A percentile compares a stretch with the other conserved stretches of the same genome.
Evolutionary conservation across 1,284 basidiomycete genomes (phyloP).

Genomic region (Irpex rosettiformis): DNA sequence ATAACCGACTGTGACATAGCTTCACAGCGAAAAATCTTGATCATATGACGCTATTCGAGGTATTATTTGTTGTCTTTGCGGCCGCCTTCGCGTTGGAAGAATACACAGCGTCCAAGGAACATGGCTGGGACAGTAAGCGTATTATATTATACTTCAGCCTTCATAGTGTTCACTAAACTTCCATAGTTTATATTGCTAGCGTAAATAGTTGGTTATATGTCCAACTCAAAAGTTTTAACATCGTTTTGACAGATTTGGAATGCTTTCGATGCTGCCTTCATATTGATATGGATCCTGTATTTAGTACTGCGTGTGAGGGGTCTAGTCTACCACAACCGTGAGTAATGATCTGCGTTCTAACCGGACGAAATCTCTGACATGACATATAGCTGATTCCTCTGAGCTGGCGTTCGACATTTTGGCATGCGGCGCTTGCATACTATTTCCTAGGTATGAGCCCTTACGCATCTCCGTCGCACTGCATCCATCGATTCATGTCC

Average conservation of each 20-base stretch:
- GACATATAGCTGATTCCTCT: slow-evolving; percentile 47
- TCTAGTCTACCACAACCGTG: slow-evolving; percentile 54
- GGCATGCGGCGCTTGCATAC: slow-evolving; percentile 81
- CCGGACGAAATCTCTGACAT: background rate
- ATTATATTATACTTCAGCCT: background rate
- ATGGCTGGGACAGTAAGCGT: slow-evolving; percentile 80
- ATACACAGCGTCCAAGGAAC: slow-evolving; percentile 76
- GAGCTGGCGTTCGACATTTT: slow-evolving; percentile 80
- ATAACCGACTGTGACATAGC: background rate
- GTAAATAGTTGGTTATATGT: slow-evolving; percentile 34
- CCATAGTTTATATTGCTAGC: slow-evolving; percentile 79
- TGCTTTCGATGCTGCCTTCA: slow-evolving; percentile 79
- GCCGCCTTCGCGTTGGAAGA: slow-evolving; percentile 78
- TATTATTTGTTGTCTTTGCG: slow-evolving; percentile 71
- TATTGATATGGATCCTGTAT: slow-evolving; percentile 72
- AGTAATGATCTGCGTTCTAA: slow-evolving; percentile 16
- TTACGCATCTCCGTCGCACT: slow-evolving; percentile 6
- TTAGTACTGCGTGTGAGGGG: slow-evolving; percentile 65
- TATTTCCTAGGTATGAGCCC: slow-evolving; percentile 67
- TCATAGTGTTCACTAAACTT: background rate
- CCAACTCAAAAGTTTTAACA: background rate
- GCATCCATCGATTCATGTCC: background rate
- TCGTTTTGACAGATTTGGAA: slow-evolving; percentile 69
- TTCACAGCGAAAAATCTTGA: slow-evolving; percentile 52
- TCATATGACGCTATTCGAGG: slow-evolving; percentile 58